These are phyloP conservation scores for Penicillium cataractarum DNA, from an alignment of 495 filamentous ascomycete species.

Conservation along the genomic window DNA sequence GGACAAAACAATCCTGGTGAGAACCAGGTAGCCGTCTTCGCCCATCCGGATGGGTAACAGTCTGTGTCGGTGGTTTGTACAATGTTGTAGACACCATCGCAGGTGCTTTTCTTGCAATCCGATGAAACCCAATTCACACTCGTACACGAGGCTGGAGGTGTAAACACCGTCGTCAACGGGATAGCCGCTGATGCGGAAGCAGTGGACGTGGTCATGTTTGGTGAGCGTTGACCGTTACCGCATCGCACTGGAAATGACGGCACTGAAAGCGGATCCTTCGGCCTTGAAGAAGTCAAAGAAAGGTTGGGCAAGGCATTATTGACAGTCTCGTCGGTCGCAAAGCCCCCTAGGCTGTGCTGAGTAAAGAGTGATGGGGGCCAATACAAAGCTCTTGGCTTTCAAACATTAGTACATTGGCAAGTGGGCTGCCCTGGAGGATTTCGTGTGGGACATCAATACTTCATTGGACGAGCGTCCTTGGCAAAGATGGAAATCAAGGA, in stretches of 20 bases:
- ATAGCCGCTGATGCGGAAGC: not conserved
- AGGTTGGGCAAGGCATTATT: not conserved
- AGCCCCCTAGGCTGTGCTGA: not conserved
- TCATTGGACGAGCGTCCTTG: not conserved
- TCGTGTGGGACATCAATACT: not conserved
- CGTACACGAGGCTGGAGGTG: not conserved
- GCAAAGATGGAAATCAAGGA: not conserved
- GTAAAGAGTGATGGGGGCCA: not conserved
- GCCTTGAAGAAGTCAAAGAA: not conserved
- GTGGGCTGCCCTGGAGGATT: not conserved
- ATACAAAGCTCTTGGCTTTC: not conserved
- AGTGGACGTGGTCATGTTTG: not conserved
- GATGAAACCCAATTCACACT: constrained; percentile 3
- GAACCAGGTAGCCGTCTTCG: not conserved
- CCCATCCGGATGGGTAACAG: constrained; percentile 5
- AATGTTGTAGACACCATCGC: constrained; percentile 1
- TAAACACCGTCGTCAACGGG: constrained; percentile 3
- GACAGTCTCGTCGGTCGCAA: not conserved
- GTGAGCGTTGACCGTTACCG: not conserved
- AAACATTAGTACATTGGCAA: not conserved
- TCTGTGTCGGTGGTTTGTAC: not conserved
- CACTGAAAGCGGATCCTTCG: not conserved
- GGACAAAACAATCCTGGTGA: constrained; percentile 2
- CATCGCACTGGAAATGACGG: not conserved
- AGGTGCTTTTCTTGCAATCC: not conserved